Evolutionary conservation across 345 rosid genomes (phyloP), one percentile per base, ranked within the genome.

Genomic region (Eucalyptus tenuipes): DNA sequence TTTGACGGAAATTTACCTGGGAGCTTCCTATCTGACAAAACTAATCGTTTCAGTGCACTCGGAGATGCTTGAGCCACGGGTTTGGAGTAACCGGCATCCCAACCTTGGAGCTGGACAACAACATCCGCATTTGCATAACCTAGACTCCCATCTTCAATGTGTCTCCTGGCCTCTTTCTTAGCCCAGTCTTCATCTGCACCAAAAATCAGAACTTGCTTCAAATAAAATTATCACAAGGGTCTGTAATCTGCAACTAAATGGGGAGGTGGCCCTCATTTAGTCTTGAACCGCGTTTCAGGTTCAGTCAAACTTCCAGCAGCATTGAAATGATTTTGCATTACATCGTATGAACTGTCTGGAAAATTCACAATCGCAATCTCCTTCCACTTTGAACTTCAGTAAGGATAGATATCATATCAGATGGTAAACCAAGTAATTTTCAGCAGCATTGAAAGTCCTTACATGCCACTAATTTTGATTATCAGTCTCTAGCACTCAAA

Each of bases 61-160:
- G 96, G 89, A n/a, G 97, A 94, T 59, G 97, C 97, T 89, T 94
- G 98, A 82, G 97, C 99, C 68, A 95, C 94, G 42, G 92, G 93
- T 90, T 96, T 95, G 66, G 96, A 96, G 89, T 96, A 95, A 85
- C 92, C 92, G 6, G 93, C 90, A 88, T 94, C 94, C 99, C 99
- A 95, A 61, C 99, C 96, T 88, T 95, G 96, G 89, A 97, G 94
- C 95, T 95, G 96, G 66, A 97, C 95, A 68, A 96, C 97, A 48
- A 95, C 97, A 48, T 96, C 99, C 29, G 99, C 97, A 81, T 96
- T 96, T 59, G 98, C 90, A 94, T 96, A 95, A 37, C 96, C 97
- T 52, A 91, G 40, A 86, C 53, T 91, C 48, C 96, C 91, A 59
- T 91, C 95, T 92, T 93, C 86, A 88, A 92, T 88, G 88, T 88